Percentiles rank a stretch among this genome's conserved stretches.
Conservation (phyloP, 768 basidiomycete species). For the Pholiota conissans region DNA sequence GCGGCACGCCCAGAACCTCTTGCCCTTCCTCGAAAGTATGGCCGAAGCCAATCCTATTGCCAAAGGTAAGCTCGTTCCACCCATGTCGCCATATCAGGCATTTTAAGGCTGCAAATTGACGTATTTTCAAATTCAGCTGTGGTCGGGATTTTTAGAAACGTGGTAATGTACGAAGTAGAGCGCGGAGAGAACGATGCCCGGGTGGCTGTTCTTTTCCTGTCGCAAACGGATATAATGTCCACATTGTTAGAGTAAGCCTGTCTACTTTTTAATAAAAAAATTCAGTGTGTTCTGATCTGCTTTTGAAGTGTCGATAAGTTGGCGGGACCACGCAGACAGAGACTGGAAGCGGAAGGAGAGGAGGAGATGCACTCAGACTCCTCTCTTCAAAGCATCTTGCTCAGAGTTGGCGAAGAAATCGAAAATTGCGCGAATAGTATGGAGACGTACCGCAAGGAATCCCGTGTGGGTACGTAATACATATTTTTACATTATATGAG, state of each 20-base stretch:
- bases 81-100: background rate
- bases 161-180: slow-evolving; percentile 4
- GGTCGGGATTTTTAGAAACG: slow-evolving; percentile 3
- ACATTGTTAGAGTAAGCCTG: slow-evolving; percentile 2
- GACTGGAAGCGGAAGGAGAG: background rate
- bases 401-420: slow-evolving; percentile 14
- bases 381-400: slow-evolving; percentile 6
- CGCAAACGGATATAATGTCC: slow-evolving; percentile 7
- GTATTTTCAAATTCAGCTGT: too few relatives aligned
- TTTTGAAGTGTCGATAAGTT: slow-evolving; percentile 4
- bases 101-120: background rate
- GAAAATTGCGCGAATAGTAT: slow-evolving; percentile 20
- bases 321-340: background rate
- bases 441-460: slow-evolving; percentile 23
- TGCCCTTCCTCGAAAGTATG: slow-evolving; percentile 3
- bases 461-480: slow-evolving; percentile 15
- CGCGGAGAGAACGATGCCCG: slow-evolving; percentile 7
- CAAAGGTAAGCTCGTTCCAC: slow-evolving; percentile 2
- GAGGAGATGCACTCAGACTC: background rate
- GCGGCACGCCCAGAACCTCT: slow-evolving; percentile 7
- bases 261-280: too few relatives aligned
- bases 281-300: too few relatives aligned
- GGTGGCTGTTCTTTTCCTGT: slow-evolving; percentile 2
- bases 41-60: slow-evolving; percentile 6
- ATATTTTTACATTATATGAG: background rate